These are phyloP conservation scores for Elongisporangium anandrum DNA, from an alignment of 352 stramenopile species.

Conservation along the genomic window DNA sequence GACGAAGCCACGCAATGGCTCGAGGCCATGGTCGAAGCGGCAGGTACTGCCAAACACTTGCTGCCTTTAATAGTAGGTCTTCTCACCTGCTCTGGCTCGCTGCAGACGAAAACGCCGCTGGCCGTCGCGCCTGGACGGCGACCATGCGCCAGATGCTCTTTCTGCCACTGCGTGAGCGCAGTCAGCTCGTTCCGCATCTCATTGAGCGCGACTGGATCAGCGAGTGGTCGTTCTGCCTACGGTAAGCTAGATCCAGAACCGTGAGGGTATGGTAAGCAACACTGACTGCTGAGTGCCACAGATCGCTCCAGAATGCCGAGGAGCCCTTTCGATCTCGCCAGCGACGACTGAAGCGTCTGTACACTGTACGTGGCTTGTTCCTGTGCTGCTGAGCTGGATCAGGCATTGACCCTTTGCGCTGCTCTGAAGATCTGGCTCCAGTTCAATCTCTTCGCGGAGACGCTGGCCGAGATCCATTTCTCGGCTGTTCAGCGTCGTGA, in stretches of 20 bases:
- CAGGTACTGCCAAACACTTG: constrained; percentile 13
- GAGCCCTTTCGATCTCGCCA: constrained; percentile 31
- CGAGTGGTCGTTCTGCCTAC: constrained; percentile 76
- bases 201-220: constrained; percentile 71
- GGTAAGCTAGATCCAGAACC: too few species aligned
- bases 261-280: too few species aligned
- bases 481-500: constrained; percentile 39
- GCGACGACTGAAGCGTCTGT: constrained; percentile 48
- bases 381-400: not conserved
- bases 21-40: constrained; percentile 58
- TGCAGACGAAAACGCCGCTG: constrained; percentile 66
- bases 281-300: constrained; percentile 2
- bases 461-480: constrained; percentile 66
- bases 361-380: constrained; percentile 34
- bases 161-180: constrained; percentile 44
- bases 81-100: not conserved
- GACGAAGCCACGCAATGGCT: constrained; percentile 49
- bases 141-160: constrained; percentile 49
- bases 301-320: constrained; percentile 31
- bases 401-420: not conserved
- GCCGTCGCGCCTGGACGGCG: constrained; percentile 59
- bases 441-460: constrained; percentile 67
- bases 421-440: constrained; percentile 73
- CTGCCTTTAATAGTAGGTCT: not conserved
- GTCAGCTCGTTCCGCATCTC: constrained; percentile 48